These are phyloP conservation scores for Crucibulum laeve DNA, from an alignment of 768 basidiomycete species.

Conservation along the genomic window DNA sequence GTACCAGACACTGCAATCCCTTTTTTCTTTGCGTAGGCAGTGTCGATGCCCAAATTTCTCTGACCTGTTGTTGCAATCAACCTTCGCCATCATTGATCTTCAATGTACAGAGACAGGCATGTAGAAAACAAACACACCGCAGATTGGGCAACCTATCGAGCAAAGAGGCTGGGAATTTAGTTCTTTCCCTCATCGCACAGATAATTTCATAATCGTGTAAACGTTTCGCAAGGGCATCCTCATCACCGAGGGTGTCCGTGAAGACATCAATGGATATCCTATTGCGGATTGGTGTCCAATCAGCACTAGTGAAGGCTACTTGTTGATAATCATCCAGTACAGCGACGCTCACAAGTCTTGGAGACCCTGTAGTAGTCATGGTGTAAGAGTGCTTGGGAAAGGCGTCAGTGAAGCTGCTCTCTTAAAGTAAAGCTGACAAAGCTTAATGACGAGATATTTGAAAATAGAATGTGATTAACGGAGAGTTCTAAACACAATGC, in stretches of 20 bases:
- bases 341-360: conserved; percentile 31
- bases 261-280: conserved; percentile 40
- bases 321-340: conserved; percentile 63
- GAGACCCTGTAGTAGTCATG: conserved; percentile 9
- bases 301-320: conserved; percentile 44
- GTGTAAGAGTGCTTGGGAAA: conserved; percentile 4
- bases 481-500: conserved; percentile 1
- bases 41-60: conserved; percentile 46
- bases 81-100: conserved; percentile 14
- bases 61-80: conserved; percentile 57
- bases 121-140: conserved; percentile 20
- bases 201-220: conserved; percentile 51
- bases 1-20: conserved; percentile 55
- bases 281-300: conserved; percentile 45
- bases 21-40: conserved; percentile 37
- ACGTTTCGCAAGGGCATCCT: conserved; percentile 43
- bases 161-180: conserved; percentile 45
- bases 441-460: conserved; percentile 8
- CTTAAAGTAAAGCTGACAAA: conserved; percentile 13
- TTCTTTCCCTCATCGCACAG: conserved; percentile 66
- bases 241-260: conserved; percentile 46
- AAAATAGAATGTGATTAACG: conserved; percentile 12
- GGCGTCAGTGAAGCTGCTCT: conserved; percentile 3
- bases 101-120: not conserved
- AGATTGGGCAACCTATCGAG: conserved; percentile 56